Percentiles rank a stretch among this genome's conserved stretches.
These are phyloP conservation scores for Phyllosticta paracitricarpa DNA, from an alignment of 2,329 filamentous ascomycete species.

Conservation along the genomic window DNA sequence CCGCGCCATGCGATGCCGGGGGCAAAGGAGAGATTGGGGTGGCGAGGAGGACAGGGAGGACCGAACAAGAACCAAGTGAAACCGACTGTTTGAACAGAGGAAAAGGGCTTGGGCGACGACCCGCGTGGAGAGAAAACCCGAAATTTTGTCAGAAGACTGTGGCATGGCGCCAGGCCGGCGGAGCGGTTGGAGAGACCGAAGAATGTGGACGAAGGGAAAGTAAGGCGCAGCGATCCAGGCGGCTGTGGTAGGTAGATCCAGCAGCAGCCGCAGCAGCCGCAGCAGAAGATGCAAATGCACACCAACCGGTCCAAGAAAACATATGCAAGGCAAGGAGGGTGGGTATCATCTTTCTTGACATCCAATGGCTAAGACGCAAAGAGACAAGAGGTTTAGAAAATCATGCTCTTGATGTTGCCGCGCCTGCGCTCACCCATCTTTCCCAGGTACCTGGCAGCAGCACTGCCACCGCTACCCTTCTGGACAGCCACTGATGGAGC, in stretches of 20 bases:
- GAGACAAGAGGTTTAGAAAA: conserved; percentile 20
- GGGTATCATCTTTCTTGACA: neutral
- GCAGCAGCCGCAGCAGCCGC: neutral
- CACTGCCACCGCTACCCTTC: neutral
- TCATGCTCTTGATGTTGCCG: conserved; percentile 33
- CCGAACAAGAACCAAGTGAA: neutral
- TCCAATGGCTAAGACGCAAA: neutral
- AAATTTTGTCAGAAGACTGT: neutral
- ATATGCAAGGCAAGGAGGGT: neutral
- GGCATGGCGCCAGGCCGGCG: neutral
- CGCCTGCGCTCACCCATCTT: conserved; percentile 13
- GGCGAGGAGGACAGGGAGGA: neutral
- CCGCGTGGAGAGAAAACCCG: neutral
- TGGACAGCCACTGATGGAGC: neutral
- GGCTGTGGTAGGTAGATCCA: neutral
- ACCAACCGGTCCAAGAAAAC: neutral
- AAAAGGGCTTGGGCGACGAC: neutral
- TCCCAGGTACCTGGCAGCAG: neutral
- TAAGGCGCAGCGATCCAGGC: neutral
- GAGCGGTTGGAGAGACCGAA: neutral
- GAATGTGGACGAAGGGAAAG: neutral
- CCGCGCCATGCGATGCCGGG: neutral
- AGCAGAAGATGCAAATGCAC: neutral
- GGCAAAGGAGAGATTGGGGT: neutral
- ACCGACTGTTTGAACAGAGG: neutral